These are phyloP conservation scores for Aspergillus hortae DNA, from an alignment of 2,329 filamentous ascomycete genomes.

Conservation along the genomic window DNA sequence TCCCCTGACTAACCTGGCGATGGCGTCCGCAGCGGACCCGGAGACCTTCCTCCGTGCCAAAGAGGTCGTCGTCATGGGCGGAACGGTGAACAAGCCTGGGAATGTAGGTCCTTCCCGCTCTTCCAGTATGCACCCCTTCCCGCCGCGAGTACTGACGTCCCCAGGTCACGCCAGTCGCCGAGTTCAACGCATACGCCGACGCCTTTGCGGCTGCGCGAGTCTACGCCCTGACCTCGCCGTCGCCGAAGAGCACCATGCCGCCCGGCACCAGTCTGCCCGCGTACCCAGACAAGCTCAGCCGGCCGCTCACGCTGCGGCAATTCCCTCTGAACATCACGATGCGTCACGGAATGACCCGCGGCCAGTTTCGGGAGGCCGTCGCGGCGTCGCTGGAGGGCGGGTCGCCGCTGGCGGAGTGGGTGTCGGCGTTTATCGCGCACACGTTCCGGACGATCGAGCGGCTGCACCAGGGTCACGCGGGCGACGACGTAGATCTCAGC, in stretches of 20 bases:
- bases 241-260: conserved; percentile 79
- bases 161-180: conserved; percentile 68
- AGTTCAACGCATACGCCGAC: conserved; percentile 96
- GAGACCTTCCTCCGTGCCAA: conserved; percentile 85
- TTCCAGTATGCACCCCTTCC: not conserved
- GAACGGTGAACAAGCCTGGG: conserved; percentile 72
- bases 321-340: conserved; percentile 77
- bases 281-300: conserved; percentile 64
- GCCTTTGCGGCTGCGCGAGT: conserved; percentile 71
- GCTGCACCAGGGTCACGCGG: conserved; percentile 53
- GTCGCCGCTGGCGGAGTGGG: conserved; percentile 72
- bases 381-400: conserved; percentile 55
- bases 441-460: conserved; percentile 66
- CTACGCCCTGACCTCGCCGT: conserved; percentile 71
- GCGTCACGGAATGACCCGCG: conserved; percentile 61
- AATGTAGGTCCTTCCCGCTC: conserved; percentile 59
- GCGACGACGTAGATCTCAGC: conserved; percentile 55
- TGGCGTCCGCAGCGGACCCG: conserved; percentile 83
- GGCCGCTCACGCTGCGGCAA: conserved; percentile 62
- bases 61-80: conserved; percentile 94
- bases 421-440: conserved; percentile 66
- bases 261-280: conserved; percentile 49
- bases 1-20: conserved; percentile 86
- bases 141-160: not conserved
- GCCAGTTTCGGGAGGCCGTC: conserved; percentile 57